phyloP scores from a whole-genome alignment of 202 grass and related monocot genomes.

The Carex arenaria region DNA sequence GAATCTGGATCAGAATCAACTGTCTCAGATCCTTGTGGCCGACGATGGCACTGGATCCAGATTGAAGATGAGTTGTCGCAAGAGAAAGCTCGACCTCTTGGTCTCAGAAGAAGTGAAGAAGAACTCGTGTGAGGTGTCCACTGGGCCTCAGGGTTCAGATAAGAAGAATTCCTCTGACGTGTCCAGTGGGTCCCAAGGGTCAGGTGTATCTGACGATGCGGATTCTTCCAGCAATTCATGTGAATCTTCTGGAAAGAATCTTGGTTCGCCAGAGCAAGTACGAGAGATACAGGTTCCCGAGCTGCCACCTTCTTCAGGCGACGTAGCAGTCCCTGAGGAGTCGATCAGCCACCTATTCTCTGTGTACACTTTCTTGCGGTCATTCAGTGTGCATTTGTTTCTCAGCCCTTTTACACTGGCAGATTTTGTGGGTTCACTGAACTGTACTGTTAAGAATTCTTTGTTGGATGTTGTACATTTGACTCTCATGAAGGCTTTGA shows the following conservation, averaged over 20 bases:
- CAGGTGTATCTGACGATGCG: slow-evolving; percentile 42
- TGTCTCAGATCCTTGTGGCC: slow-evolving; percentile 28
- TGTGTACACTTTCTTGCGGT: slow-evolving; percentile 83
- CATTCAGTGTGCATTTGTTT: slow-evolving; percentile 80
- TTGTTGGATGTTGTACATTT: slow-evolving; percentile 86
- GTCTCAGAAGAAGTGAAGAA: slow-evolving; percentile 38
- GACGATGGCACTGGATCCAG: slow-evolving; percentile 40
- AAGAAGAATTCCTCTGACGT: slow-evolving; percentile 47
- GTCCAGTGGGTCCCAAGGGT: slow-evolving; percentile 56
- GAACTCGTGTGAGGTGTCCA: slow-evolving; percentile 31
- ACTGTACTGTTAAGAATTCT: slow-evolving; percentile 61
- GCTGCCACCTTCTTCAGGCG: slow-evolving; percentile 67
- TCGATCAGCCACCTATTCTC: slow-evolving; percentile 65
- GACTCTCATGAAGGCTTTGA: slow-evolving; percentile 53
- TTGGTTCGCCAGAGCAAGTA: slow-evolving; percentile 17
- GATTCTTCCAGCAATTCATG: slow-evolving; percentile 75
- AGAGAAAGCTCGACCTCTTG: slow-evolving; percentile 80
- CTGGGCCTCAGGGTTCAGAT: slow-evolving; percentile 27
- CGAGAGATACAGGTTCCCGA: slow-evolving; percentile 33
- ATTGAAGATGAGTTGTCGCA: slow-evolving; percentile 78
- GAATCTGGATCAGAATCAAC: slow-evolving; percentile 35
- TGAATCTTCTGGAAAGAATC: slow-evolving; percentile 36
- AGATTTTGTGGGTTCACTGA: slow-evolving; percentile 79
- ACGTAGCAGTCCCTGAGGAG: slow-evolving; percentile 69
- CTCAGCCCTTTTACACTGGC: slow-evolving; percentile 78